Conservation (phyloP, 2,329 filamentous ascomycete species). For the Meredithiella fracta region DNA sequence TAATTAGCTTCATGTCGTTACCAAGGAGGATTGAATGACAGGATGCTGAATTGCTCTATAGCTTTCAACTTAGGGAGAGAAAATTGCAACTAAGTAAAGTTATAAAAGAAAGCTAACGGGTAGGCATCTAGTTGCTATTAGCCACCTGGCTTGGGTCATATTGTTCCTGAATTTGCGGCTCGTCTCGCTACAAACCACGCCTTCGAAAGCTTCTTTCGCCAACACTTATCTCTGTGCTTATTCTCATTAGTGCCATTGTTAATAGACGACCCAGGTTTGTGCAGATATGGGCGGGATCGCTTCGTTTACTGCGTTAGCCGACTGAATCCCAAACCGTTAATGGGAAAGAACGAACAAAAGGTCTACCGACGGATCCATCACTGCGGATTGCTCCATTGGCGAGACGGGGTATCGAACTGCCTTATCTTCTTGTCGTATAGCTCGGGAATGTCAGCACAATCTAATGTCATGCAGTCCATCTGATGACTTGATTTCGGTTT, state of each 20-base stretch:
- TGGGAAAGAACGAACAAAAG: background rate
- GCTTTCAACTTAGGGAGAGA: no score
- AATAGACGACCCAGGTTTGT: background rate
- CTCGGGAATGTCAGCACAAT: background rate
- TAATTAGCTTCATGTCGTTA: background rate
- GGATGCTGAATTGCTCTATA: no score
- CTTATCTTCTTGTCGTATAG: background rate
- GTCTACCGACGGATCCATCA: background rate
- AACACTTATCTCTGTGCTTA: background rate
- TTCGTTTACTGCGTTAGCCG: background rate
- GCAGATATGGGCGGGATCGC: background rate
- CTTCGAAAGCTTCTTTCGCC: slow-evolving; percentile 1
- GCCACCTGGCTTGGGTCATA: no score
- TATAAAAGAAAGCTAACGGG: no score
- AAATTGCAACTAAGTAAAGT: background rate
- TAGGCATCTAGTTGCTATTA: no score
- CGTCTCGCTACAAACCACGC: background rate
- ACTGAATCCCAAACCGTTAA: background rate
- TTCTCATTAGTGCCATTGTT: background rate
- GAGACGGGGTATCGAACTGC: background rate
- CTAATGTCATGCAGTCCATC: background rate
- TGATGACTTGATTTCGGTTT: background rate
- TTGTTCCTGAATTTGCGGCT: slow-evolving; percentile 2
- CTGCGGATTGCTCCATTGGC: no score
- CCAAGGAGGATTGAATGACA: background rate